Conservation (phyloP, 2,329 filamentous ascomycete genomes). For the Gaeumannomyces tritici region DNA sequence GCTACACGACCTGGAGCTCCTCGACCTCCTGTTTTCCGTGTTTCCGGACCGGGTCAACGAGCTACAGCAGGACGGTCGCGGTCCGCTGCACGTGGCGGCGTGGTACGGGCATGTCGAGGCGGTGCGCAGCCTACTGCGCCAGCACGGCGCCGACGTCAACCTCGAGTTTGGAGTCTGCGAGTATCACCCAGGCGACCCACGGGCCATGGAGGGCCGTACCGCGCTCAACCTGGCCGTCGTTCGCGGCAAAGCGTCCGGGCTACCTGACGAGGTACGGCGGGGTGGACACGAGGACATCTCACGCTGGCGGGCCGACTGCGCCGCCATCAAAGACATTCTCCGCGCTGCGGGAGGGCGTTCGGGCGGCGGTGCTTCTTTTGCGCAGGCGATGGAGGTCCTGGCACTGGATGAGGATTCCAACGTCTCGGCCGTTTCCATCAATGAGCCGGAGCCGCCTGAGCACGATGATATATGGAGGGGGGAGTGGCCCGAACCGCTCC, state of each 20-base stretch:
- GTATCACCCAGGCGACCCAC: neutral
- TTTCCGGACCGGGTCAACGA: neutral
- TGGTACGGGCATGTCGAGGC: neutral
- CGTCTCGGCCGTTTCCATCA: neutral
- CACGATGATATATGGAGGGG: neutral
- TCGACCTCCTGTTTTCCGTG: neutral
- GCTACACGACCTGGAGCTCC: neutral
- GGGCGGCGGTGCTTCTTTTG: no score
- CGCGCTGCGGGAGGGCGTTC: no score
- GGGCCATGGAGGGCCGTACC: neutral
- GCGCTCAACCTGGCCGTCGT: neutral
- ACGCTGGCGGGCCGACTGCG: neutral
- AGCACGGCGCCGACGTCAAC: neutral
- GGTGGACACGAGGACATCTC: neutral
- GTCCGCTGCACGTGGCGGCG: neutral
- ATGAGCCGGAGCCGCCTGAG: neutral
- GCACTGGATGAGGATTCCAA: neutral
- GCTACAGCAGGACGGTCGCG: neutral
- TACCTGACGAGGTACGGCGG: neutral
- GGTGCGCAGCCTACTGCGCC: neutral
- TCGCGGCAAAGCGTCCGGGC: neutral
- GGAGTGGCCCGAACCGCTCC: neutral
- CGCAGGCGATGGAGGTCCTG: neutral
- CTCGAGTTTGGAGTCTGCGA: neutral
- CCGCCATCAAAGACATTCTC: neutral